Evolutionary conservation across 805 yeast genomes (phyloP).

Genomic region (Nakazawaea sp.): DNA sequence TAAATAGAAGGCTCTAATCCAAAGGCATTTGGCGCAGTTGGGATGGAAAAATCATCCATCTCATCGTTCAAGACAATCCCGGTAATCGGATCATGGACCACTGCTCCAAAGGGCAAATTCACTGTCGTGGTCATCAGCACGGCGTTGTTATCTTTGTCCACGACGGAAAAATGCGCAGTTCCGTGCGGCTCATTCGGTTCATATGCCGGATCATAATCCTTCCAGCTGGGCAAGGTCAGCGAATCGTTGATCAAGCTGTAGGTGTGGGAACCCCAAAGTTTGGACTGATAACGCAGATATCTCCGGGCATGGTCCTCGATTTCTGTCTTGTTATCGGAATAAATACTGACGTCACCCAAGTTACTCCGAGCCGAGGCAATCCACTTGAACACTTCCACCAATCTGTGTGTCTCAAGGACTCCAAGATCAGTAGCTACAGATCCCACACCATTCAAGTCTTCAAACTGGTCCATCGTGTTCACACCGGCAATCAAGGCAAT

Average conservation of each 20-base stretch:
- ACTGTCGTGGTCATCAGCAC: conserved; percentile 87
- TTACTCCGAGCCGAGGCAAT: conserved; percentile 81
- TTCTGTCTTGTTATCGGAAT: conserved; percentile 18
- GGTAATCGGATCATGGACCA: conserved; percentile 72
- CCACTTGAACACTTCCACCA: conserved; percentile 92
- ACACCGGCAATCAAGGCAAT: conserved; percentile 74
- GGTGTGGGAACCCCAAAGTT: conserved; percentile 53
- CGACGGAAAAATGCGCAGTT: conserved; percentile 78
- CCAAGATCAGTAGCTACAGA: conserved; percentile 30
- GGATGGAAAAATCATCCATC: conserved; percentile 91
- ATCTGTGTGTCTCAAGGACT: conserved; percentile 50
- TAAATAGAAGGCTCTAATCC: conserved; percentile 73
- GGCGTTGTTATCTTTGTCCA: conserved; percentile 70
- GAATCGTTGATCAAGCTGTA: conserved; percentile 43
- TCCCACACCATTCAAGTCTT: conserved; percentile 23
- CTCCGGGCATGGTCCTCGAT: conserved; percentile 24
- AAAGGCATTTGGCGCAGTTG: conserved; percentile 65
- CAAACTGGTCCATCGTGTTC: conserved; percentile 47
- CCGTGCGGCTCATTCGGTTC: conserved; percentile 82
- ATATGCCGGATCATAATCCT: conserved; percentile 71
- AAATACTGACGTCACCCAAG: conserved; percentile 57
- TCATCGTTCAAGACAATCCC: conserved; percentile 83
- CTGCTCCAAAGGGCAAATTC: conserved; percentile 76
- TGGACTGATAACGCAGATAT: conserved; percentile 36
- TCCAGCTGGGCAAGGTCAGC: conserved; percentile 57